Evolutionary conservation across 2,329 filamentous ascomycete genomes (phyloP), one percentile per base, ranked within the genome.

Genomic region (Botrytis hyacinthi): DNA sequence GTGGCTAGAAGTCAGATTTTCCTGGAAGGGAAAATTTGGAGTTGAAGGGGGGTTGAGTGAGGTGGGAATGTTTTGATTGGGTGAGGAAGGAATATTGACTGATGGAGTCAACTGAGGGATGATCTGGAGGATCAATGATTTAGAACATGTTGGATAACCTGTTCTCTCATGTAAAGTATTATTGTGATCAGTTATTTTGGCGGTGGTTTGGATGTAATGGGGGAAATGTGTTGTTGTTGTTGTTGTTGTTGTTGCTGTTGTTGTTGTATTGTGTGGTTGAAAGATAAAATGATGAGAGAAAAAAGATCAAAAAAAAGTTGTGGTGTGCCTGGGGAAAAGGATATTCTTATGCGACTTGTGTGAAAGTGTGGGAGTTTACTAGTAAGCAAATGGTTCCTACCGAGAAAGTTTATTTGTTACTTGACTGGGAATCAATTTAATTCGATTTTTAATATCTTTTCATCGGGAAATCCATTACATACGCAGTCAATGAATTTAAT

Each of bases 1-100:
- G 84, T 84, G 84, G 86, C 86, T 87, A 80, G 85, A 90, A 88
- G 91, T 91, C 90, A 92, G 89, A 81, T 88, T 87, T 84, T 88
- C 88, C 88, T 84, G 83, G 79, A 74, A 80, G 84, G 85, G 85
- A 83, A 84, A 85, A 85, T 83, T 87, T 87, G 88, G 87, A 73
- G 78, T 85, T 51, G 48, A 51, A 87, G 86, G 70, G 76, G 75
- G 77, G 76, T 84, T 84, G 87, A n/a, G 44, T 37, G 57, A 40
- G 68, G 51, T 71, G 72, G 61, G 32, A 62, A 32, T 62, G 57
- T 10, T 32, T 71, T 57, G 57, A 29, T 51, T 37, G 37, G 29
- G 32, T 62, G 69, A 35, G n/a, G 69, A 62, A 62, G 16, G 1
- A 71, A 71, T 71, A n/a, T 71, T 71, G 69, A 71, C 69, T 37